Conservation (phyloP, 225 moss, liverwort and hornwort species). For the Physcomitrium patens region DNA sequence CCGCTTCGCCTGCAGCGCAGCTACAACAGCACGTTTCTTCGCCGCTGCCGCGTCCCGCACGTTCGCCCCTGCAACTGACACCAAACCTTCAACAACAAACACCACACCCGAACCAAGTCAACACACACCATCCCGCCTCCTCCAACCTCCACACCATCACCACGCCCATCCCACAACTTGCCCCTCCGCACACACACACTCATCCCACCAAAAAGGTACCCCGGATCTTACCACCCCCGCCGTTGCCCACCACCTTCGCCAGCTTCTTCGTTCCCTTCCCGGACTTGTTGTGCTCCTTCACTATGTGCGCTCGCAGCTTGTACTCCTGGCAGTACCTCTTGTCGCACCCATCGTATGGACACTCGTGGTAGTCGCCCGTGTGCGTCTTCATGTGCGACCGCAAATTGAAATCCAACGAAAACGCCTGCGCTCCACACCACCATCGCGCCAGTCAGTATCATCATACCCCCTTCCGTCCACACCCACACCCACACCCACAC, state of each 20-base stretch:
- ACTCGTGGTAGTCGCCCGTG: slow-evolving; percentile 96
- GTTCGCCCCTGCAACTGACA: slow-evolving; percentile 43
- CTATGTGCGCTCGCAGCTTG: slow-evolving; percentile 92
- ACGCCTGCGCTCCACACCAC: slow-evolving; percentile 61
- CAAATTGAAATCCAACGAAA: slow-evolving; percentile 92
- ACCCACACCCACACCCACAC: too few species aligned
- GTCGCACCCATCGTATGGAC: slow-evolving; percentile 91
- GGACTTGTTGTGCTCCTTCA: slow-evolving; percentile 81
- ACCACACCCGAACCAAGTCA: neutral
- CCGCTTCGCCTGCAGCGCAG: slow-evolving; percentile 61
- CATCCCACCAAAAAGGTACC: neutral
- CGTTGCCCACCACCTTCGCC: slow-evolving; percentile 42
- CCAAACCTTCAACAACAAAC: neutral
- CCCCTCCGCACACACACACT: neutral
- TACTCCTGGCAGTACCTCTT: slow-evolving; percentile 98
- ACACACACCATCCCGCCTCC: neutral
- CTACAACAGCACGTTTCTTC: slow-evolving; percentile 71
- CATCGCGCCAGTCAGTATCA: too few species aligned
- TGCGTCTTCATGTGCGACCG: slow-evolving; percentile 99
- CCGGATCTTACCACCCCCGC: slow-evolving; percentile 43
- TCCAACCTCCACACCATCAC: neutral
- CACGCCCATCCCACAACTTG: neutral
- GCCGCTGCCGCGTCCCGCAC: slow-evolving; percentile 66
- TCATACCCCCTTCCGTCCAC: too few species aligned
- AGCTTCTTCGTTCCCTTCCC: slow-evolving; percentile 47